Conservation (phyloP, 768 basidiomycete genomes). For the Phylloporus arenicola region DNA sequence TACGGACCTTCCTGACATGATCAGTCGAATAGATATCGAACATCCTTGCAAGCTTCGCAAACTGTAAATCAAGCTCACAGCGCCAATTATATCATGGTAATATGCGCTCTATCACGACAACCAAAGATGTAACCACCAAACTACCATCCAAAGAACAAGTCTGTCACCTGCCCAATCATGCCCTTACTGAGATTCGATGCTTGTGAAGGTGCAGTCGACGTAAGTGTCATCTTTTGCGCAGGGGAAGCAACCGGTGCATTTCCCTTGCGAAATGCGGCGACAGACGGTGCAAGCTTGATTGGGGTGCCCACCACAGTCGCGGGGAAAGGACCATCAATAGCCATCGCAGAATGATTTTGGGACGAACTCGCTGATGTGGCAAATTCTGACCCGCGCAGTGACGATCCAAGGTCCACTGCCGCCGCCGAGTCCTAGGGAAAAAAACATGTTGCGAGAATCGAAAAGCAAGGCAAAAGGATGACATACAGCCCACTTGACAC, state of each 20-base stretch:
- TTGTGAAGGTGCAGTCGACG: slow-evolving; percentile 9
- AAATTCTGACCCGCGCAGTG: slow-evolving; percentile 21
- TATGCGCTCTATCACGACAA: not conserved
- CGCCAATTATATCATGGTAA: not conserved
- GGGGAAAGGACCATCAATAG: slow-evolving; percentile 38
- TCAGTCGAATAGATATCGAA: not conserved
- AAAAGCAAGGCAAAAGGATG: not conserved
- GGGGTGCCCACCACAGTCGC: slow-evolving; percentile 59
- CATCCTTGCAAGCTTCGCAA: no score
- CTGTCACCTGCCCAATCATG: slow-evolving; percentile 68
- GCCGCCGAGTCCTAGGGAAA: slow-evolving; percentile 49
- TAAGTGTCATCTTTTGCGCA: slow-evolving; percentile 20
- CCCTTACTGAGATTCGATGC: slow-evolving; percentile 46
- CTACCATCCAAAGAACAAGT: slow-evolving; percentile 82
- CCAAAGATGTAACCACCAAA: not conserved
- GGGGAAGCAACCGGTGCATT: slow-evolving; percentile 20
- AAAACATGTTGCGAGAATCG: not conserved
- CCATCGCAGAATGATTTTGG: slow-evolving; percentile 37
- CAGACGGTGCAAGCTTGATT: slow-evolving; percentile 64
- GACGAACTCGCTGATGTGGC: slow-evolving; percentile 2
- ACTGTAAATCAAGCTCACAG: not conserved
- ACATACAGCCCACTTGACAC: slow-evolving; percentile 81
- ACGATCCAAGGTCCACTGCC: slow-evolving; percentile 46
- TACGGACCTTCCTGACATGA: no score
- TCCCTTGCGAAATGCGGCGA: slow-evolving; percentile 63